Base-by-base conservation (phyloP, 1,284 basidiomycete genomes). In the Amylostereum areolatum region DNA sequence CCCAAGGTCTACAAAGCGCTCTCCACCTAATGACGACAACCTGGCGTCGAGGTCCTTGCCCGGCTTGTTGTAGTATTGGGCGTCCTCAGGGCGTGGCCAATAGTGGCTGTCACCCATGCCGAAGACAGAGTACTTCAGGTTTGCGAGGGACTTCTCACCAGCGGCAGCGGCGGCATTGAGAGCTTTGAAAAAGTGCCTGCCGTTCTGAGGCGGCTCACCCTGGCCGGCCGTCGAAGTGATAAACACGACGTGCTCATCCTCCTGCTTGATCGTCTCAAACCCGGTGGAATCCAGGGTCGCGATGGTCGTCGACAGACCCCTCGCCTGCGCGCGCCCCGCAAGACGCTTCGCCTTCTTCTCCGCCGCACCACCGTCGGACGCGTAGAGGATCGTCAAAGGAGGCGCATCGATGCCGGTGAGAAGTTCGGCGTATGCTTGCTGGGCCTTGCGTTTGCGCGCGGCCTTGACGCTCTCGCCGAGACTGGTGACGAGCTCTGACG, bases 21-120 rank as follows among this genome's bases (percentile, higher is more conserved):
- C 71, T 12, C 80, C 89, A 31, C 92, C 92, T 30, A 95, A 78
- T 47, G 80, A 77, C 63, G 83, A 80, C 12, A 97, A 70, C 36
- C 85, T 83, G 29, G 77, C 71, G 68, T 94, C 86, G 43, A 99
- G 80, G 59, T 99, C 96, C 72, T 93, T 97, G 25, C 84, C 83
- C 0, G 97, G 86, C 72, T 95, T 97, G 80, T 99, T 99, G 77
- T 97, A 99, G 69, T 94, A 99, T 62, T 93, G 89, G 30, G 89
- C 89, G 64, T 99, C 96, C 69, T 98, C 95, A 27, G 92, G 80
- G 45, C 97, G 83, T 18, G 97, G 97, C 96, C 96, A 99, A 73
- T 99, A 99, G 71, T 97, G 95, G 64, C 89, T 95, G 70, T 99
- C 96, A 57, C 96, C 96, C 85, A 99, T 89, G 47, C 77, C 95